phyloP scores from a whole-genome alignment of 2,329 filamentous ascomycete genomes.

The Colletotrichum sp. region DNA sequence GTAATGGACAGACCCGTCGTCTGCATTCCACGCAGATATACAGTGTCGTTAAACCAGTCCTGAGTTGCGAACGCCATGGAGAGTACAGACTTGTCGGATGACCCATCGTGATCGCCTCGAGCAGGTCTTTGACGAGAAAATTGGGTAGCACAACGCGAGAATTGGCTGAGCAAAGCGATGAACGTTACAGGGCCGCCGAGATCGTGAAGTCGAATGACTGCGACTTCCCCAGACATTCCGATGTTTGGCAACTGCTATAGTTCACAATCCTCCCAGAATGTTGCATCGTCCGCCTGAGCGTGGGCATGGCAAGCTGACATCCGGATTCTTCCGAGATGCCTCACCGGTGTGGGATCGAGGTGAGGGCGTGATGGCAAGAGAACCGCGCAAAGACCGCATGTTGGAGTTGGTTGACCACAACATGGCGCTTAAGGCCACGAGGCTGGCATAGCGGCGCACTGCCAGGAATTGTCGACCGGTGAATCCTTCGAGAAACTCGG shows the following conservation, averaged over 20 bases:
- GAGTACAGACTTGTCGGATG: constrained; percentile 17
- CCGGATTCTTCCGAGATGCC: neutral
- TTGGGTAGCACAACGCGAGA: constrained; percentile 6
- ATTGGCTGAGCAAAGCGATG: neutral
- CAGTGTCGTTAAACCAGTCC: neutral
- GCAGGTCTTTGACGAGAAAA: neutral
- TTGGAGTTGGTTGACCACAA: neutral
- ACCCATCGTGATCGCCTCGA: neutral
- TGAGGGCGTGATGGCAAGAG: neutral
- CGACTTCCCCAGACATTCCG: neutral
- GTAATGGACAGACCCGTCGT: neutral
- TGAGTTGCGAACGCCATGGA: neutral
- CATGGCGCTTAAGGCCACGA: neutral
- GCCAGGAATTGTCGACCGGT: neutral
- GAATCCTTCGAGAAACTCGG: neutral
- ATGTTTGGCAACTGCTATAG: neutral
- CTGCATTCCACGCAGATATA: neutral
- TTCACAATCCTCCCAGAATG: neutral
- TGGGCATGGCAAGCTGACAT: neutral
- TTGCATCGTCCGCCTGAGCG: neutral
- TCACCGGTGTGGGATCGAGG: neutral
- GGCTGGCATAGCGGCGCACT: neutral
- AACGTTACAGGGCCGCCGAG: neutral
- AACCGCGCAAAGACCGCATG: neutral
- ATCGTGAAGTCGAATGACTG: neutral